A percentile compares a stretch with the other conserved stretches of the same genome.
Evolutionary conservation across 306 rosid species (phyloP).

Genomic region (Glycine soja): DNA sequence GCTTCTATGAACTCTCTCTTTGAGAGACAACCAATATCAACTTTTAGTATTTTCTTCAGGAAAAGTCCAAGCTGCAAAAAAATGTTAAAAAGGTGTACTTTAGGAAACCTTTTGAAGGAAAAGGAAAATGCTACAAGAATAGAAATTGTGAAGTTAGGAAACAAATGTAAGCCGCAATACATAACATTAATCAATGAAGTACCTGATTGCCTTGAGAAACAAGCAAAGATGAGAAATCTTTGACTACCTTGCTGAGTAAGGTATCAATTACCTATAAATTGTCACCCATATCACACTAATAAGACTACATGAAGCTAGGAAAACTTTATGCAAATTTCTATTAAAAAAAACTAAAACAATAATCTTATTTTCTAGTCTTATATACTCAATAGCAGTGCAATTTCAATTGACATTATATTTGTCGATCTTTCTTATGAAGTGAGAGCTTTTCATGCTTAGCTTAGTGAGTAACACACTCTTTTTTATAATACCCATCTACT

Average conservation of each 20-base stretch:
- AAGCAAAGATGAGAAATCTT: slow-evolving; percentile 89
- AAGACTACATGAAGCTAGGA: slow-evolving; percentile 45
- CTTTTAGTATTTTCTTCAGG: slow-evolving; percentile 85
- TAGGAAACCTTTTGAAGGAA: neutral
- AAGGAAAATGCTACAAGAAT: slow-evolving; percentile 8
- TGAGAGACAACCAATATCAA: slow-evolving; percentile 66
- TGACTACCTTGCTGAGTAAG: slow-evolving; percentile 84
- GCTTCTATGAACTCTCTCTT: slow-evolving; percentile 79
- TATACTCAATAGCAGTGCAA: slow-evolving; percentile 27
- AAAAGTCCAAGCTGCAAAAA: slow-evolving; percentile 79
- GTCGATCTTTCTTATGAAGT: neutral
- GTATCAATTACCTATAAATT: slow-evolving; percentile 79
- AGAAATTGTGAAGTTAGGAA: neutral
- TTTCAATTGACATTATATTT: slow-evolving; percentile 32
- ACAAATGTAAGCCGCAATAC: neutral
- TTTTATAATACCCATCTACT: slow-evolving; percentile 9
- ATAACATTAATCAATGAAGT: slow-evolving; percentile 26
- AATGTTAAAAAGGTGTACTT: slow-evolving; percentile 19
- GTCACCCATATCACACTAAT: slow-evolving; percentile 48
- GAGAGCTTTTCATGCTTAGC: slow-evolving; percentile 12
- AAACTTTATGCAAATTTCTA: neutral
- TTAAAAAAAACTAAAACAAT: slow-evolving; percentile 7
- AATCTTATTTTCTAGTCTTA: slow-evolving; percentile 18
- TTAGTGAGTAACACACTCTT: slow-evolving; percentile 6
- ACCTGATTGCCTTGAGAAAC: slow-evolving; percentile 98